Conservation (phyloP, 225 moss, liverwort and hornwort genomes). For the Anthoceros angustus region DNA sequence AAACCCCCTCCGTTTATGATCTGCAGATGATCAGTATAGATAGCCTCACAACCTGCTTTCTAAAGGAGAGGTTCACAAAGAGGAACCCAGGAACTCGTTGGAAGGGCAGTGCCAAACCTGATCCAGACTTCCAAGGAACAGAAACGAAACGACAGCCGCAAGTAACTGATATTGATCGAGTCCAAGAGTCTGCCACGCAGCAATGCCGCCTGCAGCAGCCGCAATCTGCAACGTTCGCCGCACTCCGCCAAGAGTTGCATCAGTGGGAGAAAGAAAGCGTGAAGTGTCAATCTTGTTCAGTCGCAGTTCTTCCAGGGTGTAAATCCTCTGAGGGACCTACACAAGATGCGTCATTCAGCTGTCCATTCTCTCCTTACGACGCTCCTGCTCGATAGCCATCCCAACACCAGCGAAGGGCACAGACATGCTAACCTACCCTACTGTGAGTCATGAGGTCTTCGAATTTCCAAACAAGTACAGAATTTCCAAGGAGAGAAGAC, state of each 20-base stretch:
- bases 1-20: constrained; percentile 68
- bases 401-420: neutral
- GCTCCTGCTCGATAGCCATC: too few species aligned
- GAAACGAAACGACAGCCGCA: constrained; percentile 33
- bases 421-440: neutral
- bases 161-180: constrained; percentile 51
- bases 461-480: neutral
- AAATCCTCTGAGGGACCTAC: constrained; percentile 59
- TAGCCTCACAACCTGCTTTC: neutral
- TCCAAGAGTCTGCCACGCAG: constrained; percentile 53
- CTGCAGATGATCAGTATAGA: constrained; percentile 8
- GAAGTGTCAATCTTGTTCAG: constrained; percentile 76
- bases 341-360: neutral
- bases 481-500: neutral
- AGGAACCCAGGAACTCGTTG: neutral
- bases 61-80: neutral
- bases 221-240: constrained; percentile 56
- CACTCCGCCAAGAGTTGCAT: constrained; percentile 56
- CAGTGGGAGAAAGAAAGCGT: constrained; percentile 62
- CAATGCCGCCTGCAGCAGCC: constrained; percentile 39
- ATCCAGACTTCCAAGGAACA: constrained; percentile 80
- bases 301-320: constrained; percentile 72
- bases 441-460: neutral
- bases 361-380: neutral
- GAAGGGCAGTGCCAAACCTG: constrained; percentile 29